Conservation (phyloP, 495 filamentous ascomycete species). For the Barbatosphaeria neglecta region DNA sequence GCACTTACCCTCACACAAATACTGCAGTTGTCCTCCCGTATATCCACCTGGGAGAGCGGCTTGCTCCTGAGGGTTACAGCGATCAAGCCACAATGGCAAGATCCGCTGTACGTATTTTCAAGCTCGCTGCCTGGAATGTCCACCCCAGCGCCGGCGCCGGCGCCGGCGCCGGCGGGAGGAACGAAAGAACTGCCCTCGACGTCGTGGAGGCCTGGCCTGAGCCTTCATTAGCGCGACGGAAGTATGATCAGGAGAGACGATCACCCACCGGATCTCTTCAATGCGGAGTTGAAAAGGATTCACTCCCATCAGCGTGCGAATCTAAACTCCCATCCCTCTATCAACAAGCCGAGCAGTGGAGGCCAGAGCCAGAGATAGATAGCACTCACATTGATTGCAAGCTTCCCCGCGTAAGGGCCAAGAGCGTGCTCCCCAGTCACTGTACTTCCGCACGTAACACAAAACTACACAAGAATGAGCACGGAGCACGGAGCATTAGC, state of each 20-base stretch:
- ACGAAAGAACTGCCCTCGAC: neutral
- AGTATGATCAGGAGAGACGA: too few species aligned
- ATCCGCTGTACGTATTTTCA: conserved; percentile 14
- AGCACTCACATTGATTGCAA: conserved; percentile 8
- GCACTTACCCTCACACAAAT: conserved; percentile 15
- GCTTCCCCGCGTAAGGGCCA: conserved; percentile 1
- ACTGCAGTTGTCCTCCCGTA: conserved; percentile 16
- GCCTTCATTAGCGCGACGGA: neutral
- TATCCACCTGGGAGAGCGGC: conserved; percentile 6
- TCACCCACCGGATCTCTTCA: conserved; percentile 1
- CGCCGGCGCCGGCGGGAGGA: conserved; percentile 2
- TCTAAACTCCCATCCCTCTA: conserved; percentile 4
- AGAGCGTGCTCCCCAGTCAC: neutral
- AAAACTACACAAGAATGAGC: conserved; percentile 8
- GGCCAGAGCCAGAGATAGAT: neutral
- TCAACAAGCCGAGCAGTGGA: neutral
- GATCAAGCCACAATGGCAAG: conserved; percentile 22
- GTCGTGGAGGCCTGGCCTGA: neutral
- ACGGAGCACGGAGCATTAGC: neutral
- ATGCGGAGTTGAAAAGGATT: conserved; percentile 13
- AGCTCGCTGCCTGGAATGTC: neutral
- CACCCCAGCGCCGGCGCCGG: conserved; percentile 8
- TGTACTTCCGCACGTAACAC: conserved; percentile 9
- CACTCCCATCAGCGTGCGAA: conserved; percentile 14
- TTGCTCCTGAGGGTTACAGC: conserved; percentile 16